Percentiles rank a stretch among this genome's conserved stretches.
phyloP scores from a whole-genome alignment of 805 yeast species.

The Pichia phayaonensis region DNA sequence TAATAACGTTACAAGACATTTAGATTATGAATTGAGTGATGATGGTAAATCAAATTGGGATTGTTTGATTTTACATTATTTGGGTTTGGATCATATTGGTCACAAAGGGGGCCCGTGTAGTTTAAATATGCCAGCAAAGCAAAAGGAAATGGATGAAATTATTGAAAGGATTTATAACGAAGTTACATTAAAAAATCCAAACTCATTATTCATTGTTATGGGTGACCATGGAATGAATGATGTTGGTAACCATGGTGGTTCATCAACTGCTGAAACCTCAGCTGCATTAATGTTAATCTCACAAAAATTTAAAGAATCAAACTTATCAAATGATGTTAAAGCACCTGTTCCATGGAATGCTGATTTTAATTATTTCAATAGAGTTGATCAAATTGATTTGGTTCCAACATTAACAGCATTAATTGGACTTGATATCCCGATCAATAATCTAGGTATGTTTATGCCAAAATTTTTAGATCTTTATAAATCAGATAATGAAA shows the following conservation, averaged over 20 bases:
- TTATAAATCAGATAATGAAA: constrained; percentile 34
- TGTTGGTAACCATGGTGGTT: constrained; percentile 94
- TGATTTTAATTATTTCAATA: constrained; percentile 45
- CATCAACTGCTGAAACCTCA: constrained; percentile 85
- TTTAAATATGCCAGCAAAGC: constrained; percentile 73
- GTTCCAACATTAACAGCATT: constrained; percentile 63
- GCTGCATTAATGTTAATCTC: constrained; percentile 73
- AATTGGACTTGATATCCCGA: constrained; percentile 60
- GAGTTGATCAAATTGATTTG: constrained; percentile 60
- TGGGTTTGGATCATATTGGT: constrained; percentile 96
- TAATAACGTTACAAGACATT: constrained; percentile 82
- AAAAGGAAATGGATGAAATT: constrained; percentile 75
- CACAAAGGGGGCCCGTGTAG: constrained; percentile 93
- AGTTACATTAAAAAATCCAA: constrained; percentile 23
- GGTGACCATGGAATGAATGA: constrained; percentile 99
- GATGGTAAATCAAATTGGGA: constrained; percentile 56
- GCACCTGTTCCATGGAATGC: constrained; percentile 35
- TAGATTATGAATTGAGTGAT: constrained; percentile 48
- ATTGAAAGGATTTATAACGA: constrained; percentile 42
- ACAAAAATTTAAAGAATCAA: constrained; percentile 39
- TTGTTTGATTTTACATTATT: constrained; percentile 75
- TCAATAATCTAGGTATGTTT: constrained; percentile 66
- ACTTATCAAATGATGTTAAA: constrained; percentile 13
- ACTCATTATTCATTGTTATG: constrained; percentile 62
- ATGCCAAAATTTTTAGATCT: constrained; percentile 49